Conservation (phyloP, 2,329 filamentous ascomycete genomes). For the Trichoderma polysporum region DNA sequence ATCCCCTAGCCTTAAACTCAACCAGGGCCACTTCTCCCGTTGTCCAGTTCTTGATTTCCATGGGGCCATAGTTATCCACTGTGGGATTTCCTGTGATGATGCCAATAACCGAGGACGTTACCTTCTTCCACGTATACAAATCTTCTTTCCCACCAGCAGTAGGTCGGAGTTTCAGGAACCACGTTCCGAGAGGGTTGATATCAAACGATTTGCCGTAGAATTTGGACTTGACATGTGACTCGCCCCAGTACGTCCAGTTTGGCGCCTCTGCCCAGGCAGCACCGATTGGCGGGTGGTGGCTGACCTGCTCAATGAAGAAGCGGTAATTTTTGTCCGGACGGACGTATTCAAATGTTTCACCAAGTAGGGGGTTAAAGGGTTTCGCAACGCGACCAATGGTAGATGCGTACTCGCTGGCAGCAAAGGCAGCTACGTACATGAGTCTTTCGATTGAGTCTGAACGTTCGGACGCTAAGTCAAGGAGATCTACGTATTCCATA, state of each 20-base stretch:
- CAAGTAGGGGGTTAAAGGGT: constrained; percentile 93
- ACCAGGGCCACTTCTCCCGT: constrained; percentile 87
- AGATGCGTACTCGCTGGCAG: constrained; percentile 93
- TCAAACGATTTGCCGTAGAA: constrained; percentile 98
- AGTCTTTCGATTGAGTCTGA: constrained; percentile 86
- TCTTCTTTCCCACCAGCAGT: constrained; percentile 74
- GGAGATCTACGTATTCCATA: constrained; percentile 93
- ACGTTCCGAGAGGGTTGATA: constrained; percentile 92
- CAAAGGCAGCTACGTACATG: constrained; percentile 93
- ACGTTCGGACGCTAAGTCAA: constrained; percentile 84
- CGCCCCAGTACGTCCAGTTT: constrained; percentile 96
- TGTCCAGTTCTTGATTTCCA: constrained; percentile 97
- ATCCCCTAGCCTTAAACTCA: constrained; percentile 93
- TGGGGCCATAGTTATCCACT: constrained; percentile 95
- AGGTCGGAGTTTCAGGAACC: constrained; percentile 87
- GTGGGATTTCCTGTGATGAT: constrained; percentile 96
- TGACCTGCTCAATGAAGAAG: constrained; percentile 98
- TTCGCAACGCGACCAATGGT: constrained; percentile 97
- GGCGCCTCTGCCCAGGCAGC: constrained; percentile 90
- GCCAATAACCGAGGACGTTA: constrained; percentile 94
- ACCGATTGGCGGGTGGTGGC: constrained; percentile 92
- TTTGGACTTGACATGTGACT: constrained; percentile 92
- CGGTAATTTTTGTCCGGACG: constrained; percentile 95
- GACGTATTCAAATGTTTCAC: constrained; percentile 96
- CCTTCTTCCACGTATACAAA: constrained; percentile 98